phyloP scores from a whole-genome alignment of 1,284 basidiomycete species.

The Wolfiporia cocos region DNA sequence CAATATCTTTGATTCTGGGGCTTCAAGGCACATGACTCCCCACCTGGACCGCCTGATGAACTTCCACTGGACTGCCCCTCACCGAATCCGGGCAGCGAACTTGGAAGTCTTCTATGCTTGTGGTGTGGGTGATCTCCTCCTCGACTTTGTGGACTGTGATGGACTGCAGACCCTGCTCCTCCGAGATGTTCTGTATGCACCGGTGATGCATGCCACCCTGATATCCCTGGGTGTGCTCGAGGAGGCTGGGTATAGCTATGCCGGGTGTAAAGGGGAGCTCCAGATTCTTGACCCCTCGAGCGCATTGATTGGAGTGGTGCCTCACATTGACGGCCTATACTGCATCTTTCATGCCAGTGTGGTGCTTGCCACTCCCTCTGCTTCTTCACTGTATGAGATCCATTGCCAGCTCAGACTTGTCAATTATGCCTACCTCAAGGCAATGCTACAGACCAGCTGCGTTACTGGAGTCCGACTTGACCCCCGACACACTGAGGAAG shows the following conservation, averaged over 20 bases:
- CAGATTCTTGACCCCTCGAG: not conserved
- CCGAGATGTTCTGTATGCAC: conserved; percentile 27
- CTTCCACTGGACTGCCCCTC: conserved; percentile 15
- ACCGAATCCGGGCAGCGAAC: conserved; percentile 24
- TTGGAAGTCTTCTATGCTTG: conserved; percentile 23
- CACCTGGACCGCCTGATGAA: conserved; percentile 17
- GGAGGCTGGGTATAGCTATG: conserved; percentile 14
- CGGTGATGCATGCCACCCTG: conserved; percentile 27
- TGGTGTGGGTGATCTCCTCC: conserved; percentile 24
- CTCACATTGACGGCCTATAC: conserved; percentile 3
- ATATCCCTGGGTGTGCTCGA: conserved; percentile 26
- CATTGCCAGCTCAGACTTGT: conserved; percentile 31
- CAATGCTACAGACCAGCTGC: conserved; percentile 22
- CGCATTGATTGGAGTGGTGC: not conserved
- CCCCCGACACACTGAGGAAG: conserved; percentile 3
- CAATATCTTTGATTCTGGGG: conserved; percentile 5
- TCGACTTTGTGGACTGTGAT: conserved; percentile 23
- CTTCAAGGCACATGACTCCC: conserved; percentile 23
- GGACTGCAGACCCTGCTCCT: conserved; percentile 12
- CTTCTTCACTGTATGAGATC: conserved; percentile 15
- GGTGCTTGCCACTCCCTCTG: not conserved
- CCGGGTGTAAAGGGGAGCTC: conserved; percentile 1
- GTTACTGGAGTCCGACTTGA: conserved; percentile 26
- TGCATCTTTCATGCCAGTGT: not conserved
- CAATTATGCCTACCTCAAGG: conserved; percentile 2